A percentile compares a stretch with the other conserved stretches of the same genome.
These are phyloP conservation scores for Didymella exigua DNA, from an alignment of 2,329 filamentous ascomycete genomes.

Conservation along the genomic window DNA sequence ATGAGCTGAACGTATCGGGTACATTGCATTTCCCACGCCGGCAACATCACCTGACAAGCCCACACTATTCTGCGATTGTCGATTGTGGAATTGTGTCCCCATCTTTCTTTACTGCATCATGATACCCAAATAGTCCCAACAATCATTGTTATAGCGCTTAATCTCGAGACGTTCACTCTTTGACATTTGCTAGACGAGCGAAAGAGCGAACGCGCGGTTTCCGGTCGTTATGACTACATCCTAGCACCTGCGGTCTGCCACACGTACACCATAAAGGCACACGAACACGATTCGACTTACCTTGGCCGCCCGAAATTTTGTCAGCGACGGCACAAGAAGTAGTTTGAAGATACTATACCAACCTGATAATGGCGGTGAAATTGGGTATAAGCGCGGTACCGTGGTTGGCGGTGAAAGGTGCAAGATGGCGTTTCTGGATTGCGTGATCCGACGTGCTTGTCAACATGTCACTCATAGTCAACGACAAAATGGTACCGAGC, in stretches of 20 bases:
- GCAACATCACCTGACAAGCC: too few relatives aligned
- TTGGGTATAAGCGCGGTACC: not conserved
- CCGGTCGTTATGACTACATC: not conserved
- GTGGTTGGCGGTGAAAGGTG: slow-evolving; percentile 16
- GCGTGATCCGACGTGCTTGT: slow-evolving; percentile 44
- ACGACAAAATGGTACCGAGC: not conserved
- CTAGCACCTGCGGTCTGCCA: too few relatives aligned
- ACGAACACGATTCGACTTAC: too few relatives aligned
- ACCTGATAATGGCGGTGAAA: slow-evolving; percentile 2
- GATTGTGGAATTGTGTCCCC: not conserved
- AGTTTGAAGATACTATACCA: too few relatives aligned
- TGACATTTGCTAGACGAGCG: too few relatives aligned
- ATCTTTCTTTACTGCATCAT: not conserved
- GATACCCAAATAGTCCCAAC: not conserved
- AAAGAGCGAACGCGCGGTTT: too few relatives aligned
- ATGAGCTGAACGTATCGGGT: not conserved
- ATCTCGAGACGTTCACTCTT: too few relatives aligned
- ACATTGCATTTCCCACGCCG: not conserved
- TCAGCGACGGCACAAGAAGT: not conserved
- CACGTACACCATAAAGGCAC: too few relatives aligned
- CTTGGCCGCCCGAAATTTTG: not conserved
- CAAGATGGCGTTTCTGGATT: slow-evolving; percentile 33
- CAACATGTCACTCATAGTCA: slow-evolving; percentile 30
- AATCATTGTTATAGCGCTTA: too few relatives aligned
- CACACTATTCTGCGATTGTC: not conserved